phyloP scores from a whole-genome alignment of 495 filamentous ascomycete species.

The Xylaria scruposa region DNA sequence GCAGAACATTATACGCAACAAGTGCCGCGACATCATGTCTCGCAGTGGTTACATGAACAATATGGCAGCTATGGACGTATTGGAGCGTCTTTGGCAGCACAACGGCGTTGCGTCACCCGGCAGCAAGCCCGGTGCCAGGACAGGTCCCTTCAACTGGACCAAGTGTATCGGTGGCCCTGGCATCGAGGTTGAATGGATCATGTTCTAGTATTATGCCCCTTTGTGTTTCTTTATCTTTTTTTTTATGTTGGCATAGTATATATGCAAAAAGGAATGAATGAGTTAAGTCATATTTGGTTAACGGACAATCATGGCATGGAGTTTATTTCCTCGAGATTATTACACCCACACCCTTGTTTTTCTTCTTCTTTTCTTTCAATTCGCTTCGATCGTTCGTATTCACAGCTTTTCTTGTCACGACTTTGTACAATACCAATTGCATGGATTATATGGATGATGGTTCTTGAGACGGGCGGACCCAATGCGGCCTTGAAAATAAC shows the following conservation, averaged over 20 bases:
- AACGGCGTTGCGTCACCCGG: conserved; percentile 54
- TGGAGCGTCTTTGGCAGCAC: conserved; percentile 81
- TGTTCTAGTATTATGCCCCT: conserved; percentile 60
- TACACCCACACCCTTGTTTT: neutral
- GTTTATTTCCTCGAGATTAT: conserved; percentile 17
- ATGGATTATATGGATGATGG: conserved; percentile 28
- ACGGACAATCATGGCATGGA: conserved; percentile 18
- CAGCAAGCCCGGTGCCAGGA: conserved; percentile 41
- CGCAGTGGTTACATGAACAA: conserved; percentile 94
- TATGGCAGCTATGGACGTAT: conserved; percentile 79
- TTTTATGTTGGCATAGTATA: conserved; percentile 1
- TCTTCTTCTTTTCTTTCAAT: conserved; percentile 8
- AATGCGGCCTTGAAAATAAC: conserved; percentile 19
- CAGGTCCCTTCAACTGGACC: conserved; percentile 74
- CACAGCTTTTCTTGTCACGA: conserved; percentile 13
- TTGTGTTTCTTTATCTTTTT: neutral
- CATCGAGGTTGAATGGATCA: conserved; percentile 84
- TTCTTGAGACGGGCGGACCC: conserved; percentile 22
- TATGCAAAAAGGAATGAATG: conserved; percentile 11
- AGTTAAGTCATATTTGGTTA: conserved; percentile 4
- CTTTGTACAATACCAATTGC: conserved; percentile 27
- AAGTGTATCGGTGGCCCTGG: conserved; percentile 71
- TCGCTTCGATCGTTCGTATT: conserved; percentile 17
- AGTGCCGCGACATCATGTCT: conserved; percentile 84
- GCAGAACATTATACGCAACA: conserved; percentile 74